Conservation (phyloP, 768 basidiomycete species). For the Leucocoprinus birnbaumii region DNA sequence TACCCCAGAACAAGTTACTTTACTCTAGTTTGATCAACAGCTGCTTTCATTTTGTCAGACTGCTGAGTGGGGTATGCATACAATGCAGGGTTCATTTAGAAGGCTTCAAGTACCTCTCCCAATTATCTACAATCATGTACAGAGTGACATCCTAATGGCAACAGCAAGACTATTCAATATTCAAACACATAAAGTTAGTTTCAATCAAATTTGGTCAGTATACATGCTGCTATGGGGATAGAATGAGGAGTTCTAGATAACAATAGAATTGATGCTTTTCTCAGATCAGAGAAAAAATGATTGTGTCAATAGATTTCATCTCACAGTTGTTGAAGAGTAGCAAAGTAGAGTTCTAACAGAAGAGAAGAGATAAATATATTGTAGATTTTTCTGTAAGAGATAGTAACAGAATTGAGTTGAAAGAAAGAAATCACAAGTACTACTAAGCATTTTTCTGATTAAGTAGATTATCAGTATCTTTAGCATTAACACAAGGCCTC, state of each 20-base stretch:
- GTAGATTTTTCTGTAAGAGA: no score
- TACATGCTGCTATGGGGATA: conserved; percentile 38
- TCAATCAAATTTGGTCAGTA: conserved; percentile 38
- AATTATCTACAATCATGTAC: conserved; percentile 22
- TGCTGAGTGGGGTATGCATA: conserved; percentile 49
- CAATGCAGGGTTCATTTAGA: conserved; percentile 45
- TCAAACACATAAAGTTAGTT: conserved; percentile 27
- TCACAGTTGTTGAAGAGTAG: not conserved
- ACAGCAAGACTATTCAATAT: conserved; percentile 34
- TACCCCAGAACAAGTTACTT: conserved; percentile 17
- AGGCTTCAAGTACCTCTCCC: conserved; percentile 37
- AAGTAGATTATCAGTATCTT: no score
- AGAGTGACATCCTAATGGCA: conserved; percentile 33
- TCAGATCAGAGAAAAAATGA: not conserved
- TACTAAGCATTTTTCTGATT: no score
- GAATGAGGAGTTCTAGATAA: conserved; percentile 17
- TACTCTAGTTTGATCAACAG: conserved; percentile 30
- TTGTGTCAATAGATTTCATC: not conserved
- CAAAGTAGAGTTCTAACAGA: not conserved
- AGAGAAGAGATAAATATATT: no score
- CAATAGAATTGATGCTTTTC: not conserved
- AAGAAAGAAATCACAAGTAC: no score
- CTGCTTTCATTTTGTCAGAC: conserved; percentile 44
- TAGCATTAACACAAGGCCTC: no score
- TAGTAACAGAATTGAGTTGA: no score